Evolutionary conservation across 2,329 filamentous ascomycete species (phyloP), one percentile per base, ranked within the genome.

Genomic region (Stemphylium beticola): DNA sequence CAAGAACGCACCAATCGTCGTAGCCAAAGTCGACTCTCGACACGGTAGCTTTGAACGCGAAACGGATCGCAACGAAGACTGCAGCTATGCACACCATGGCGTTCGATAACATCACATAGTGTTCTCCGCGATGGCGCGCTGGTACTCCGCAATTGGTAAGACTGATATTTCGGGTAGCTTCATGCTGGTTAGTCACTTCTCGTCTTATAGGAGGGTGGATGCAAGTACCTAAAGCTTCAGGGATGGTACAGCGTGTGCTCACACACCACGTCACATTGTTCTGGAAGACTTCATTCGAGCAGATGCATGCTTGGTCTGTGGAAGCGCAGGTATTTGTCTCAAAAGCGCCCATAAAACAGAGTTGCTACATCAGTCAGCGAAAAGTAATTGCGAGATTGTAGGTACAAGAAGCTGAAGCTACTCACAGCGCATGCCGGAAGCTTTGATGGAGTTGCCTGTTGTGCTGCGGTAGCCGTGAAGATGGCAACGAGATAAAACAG

Each of bases 161-260:
- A 1, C 77, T 79, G 52, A 74, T 66, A 56, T 79, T 79, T 57
- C 78, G 76, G 4, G 74, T 76, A 12, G 68, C 75, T 77, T 20
- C 4, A 32, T 34, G 11, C 20, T 14, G 9, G 31, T 52, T 7
- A 52, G 49, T 29, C 20, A 12, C 26, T 36, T n/a, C 2, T 49
- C 34, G 38, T 36, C 22, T 43, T 43, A 10, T 11, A 15, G 34
- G 10, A 20, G 15, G 11, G 20, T 10, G 15, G 49, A 22, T 37
- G 15, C 33, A 32, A 53, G n/a, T 61, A 68, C 64, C 43, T 31
- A 69, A 15, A 26, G 61, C 52, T 40, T 69, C 65, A 15, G 59
- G 60, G 31, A 68, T 60, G 4, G 65, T 67, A 49, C 67, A 68
- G 32, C 38, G 59, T 3, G 34, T 33, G 31, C 43, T 45, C 22